Evolutionary conservation across 257 asterid species (phyloP).

Genomic region (Avicennia marina): DNA sequence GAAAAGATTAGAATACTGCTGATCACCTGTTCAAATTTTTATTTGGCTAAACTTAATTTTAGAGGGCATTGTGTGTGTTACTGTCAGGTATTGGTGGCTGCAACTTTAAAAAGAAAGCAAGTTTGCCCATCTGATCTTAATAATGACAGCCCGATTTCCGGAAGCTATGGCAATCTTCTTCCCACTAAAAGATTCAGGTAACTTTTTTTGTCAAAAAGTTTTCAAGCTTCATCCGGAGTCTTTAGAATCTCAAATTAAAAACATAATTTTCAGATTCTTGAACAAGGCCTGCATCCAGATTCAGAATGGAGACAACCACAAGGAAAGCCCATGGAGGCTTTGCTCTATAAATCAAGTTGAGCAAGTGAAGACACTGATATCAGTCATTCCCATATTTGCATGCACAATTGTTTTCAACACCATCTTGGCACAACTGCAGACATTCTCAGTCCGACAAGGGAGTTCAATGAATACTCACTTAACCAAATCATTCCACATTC

Average conservation of each 20-base stretch:
- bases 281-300: slow-evolving; percentile 83
- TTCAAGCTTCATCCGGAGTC: too few species aligned
- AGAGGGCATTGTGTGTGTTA: too few species aligned
- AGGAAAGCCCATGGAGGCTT: slow-evolving; percentile 55
- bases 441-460: slow-evolving; percentile 97
- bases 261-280: slow-evolving; percentile 82
- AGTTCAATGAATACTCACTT: slow-evolving; percentile 69
- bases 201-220: too few species aligned
- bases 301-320: slow-evolving; percentile 21
- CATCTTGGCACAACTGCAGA: slow-evolving; percentile 81
- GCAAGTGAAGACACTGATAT: slow-evolving; percentile 63
- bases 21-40: too few species aligned
- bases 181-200: slow-evolving; percentile 69
- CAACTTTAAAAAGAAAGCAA: slow-evolving; percentile 64
- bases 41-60: too few species aligned
- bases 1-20: too few species aligned
- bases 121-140: slow-evolving; percentile 50
- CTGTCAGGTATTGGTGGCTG: slow-evolving; percentile 80
- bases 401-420: slow-evolving; percentile 95
- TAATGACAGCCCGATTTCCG: slow-evolving; percentile 26
- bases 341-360: slow-evolving; percentile 67
- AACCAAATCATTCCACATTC: slow-evolving; percentile 59
- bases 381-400: slow-evolving; percentile 74
- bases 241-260: too few species aligned
- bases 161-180: slow-evolving; percentile 26